Evolutionary conservation across 148 eudicot genomes (phyloP), one percentile per base, ranked within the genome.

Genomic region (Rhododendron kiyosumense): DNA sequence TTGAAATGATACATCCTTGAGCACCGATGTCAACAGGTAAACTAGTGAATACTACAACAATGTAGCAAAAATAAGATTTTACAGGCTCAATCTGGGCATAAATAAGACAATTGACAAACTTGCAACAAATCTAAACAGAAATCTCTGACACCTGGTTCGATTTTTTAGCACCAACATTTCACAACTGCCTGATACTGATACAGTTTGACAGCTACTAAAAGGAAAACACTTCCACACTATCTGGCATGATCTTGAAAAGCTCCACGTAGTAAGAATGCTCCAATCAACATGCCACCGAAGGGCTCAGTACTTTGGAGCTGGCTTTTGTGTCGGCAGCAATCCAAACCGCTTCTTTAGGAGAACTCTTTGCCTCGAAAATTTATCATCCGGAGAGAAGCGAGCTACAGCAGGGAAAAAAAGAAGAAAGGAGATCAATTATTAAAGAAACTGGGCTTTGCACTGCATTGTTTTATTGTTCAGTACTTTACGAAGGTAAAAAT

Each of bases 331-430:
- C 46, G 99, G 99, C 85, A 96, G 91, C 84, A 96, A 88, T 59
- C 99, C 98, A 74, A 96, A 96, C 0, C 99, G 93, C 89, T 96
- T 95, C 96, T 96, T 96, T 81, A 96, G 83, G 65, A 94, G 91
- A 86, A 95, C 94, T 89, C 99, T 93, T 84, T 96, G 96, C 90
- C 98, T 93, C 0, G 99, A 92, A 88, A 89, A 95, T 85, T 96
- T 96, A 89, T 96, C 99, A 90, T 96, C 99, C 0, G 99, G 99
- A n/a, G 99, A 96, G 87, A 96, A 96, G 7, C 99, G 99, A 87
- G 99, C 99, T 96, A 92, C 88, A 89, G 61, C 71, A 6, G 41
- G 51, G 24, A 26, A 38, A 24, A 79, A 81, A 59, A 54, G 61
- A 17, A 18, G 7, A 30, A 41, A 52, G n/a, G 14, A 69, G 34